Base-by-base conservation (phyloP, 345 rosid species). In the Eutrema heterophyllum region DNA sequence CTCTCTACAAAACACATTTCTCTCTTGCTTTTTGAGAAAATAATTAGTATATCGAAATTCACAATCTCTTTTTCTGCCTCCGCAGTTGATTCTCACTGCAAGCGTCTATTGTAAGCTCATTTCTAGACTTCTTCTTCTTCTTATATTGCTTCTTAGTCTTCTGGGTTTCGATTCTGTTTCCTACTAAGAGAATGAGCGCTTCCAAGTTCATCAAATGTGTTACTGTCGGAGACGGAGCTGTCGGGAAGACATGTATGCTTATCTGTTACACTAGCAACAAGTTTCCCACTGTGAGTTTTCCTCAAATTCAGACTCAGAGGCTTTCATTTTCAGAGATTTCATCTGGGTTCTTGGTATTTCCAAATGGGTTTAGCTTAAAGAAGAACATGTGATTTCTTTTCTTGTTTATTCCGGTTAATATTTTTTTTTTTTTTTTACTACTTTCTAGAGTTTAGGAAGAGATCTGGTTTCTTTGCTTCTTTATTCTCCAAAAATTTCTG, bases 161-260 rank as follows among this genome's bases (percentile, higher is more conserved):
- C 63, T 68, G 56, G 62, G 33, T 74, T 75, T 16, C 53, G 5
- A 10, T 32, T 12, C 35, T 67, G 21, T 51, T 65, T 16, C 12
- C 65, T 61, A 61, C 33, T 21, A 54, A 73, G 80, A 83, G 56
- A 63, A 93, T 92, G 99, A 95, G 90, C 64, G 98, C 88, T 81
- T 89, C 97, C 1, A 95, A 86, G 92, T 95, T 95, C 89, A 92
- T 95, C 40, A 95, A 95, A 83, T 95, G 99, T 77, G 99, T 95
- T 60, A 92, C 99, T 0, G 99, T 95, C 64, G 99, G 99, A 75
- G 99, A 95, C 79, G 99, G 99, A 77, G 99, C 97, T 82, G 99
- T 95, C 26, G 99, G 99, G 44, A 95, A 95, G 83, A 95, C 99
- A n/a, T 95, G 97, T 82, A 95, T 92, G 99, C 99, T 95, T 69